Percentiles rank a stretch among this genome's conserved stretches.
Evolutionary conservation across 352 stramenopile genomes (phyloP).

Genomic region (Phytophthora podocarpi): DNA sequence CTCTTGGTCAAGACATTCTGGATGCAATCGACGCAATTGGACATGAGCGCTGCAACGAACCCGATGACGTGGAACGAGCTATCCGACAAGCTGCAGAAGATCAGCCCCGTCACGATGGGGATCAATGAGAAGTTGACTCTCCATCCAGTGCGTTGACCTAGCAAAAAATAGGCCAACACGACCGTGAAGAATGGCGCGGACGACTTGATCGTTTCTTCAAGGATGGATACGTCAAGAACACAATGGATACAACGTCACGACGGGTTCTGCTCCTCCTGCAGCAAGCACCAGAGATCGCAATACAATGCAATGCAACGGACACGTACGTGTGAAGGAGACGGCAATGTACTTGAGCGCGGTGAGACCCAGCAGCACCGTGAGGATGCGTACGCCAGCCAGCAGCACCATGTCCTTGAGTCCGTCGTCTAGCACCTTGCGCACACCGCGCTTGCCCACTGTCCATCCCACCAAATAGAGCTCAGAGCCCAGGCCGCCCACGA

Average conservation of each 20-base stretch:
- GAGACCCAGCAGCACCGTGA: conserved; percentile 90
- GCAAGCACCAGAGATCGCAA: background rate
- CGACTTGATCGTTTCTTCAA: conserved; percentile 91
- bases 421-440: conserved; percentile 57
- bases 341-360: conserved; percentile 92
- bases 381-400: conserved; percentile 79
- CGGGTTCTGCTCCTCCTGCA: background rate
- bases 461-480: conserved; percentile 80
- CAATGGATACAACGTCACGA: conserved; percentile 21
- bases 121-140: conserved; percentile 87
- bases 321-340: conserved; percentile 89
- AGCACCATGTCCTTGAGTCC: conserved; percentile 86
- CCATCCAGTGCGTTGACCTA: conserved; percentile 83
- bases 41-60: conserved; percentile 88
- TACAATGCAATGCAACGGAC: background rate
- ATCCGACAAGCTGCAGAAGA: conserved; percentile 89
- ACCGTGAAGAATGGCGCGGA: conserved; percentile 93
- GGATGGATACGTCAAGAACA: conserved; percentile 9
- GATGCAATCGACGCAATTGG: conserved; percentile 93
- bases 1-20: conserved; percentile 93
- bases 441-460: conserved; percentile 50
- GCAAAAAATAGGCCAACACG: conserved; percentile 82
- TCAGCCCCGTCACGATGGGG: conserved; percentile 84
- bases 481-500: conserved; percentile 67
- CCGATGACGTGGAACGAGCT: conserved; percentile 88